Evolutionary conservation across 108 stramenopile genomes (phyloP).

Genomic region (Asterionellopsis glacialis): DNA sequence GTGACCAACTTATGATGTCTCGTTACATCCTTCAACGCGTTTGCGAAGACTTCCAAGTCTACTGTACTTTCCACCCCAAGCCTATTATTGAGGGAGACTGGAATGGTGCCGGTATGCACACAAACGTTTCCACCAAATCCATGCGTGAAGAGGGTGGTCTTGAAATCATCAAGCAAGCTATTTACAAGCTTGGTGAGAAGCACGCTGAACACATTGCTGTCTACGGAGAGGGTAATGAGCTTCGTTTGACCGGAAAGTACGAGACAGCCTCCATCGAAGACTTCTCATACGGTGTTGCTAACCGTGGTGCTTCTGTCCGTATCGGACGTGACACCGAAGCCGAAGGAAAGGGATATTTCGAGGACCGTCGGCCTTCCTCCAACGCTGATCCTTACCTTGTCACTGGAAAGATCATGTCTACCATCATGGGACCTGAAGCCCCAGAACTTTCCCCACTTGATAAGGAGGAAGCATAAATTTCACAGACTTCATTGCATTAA

Average conservation of each 20-base stretch:
- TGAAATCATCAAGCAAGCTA: conserved; percentile 89
- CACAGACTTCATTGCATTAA: too few species aligned
- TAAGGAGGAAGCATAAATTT: conserved; percentile 48
- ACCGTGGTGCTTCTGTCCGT: conserved; percentile 94
- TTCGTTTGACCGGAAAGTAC: conserved; percentile 92
- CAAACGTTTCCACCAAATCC: conserved; percentile 93
- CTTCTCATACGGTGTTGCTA: conserved; percentile 96
- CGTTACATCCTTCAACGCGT: conserved; percentile 96
- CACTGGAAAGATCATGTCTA: conserved; percentile 93
- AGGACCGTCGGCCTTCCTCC: conserved; percentile 96
- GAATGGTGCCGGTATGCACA: conserved; percentile 99
- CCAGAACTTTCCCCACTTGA: conserved; percentile 63
- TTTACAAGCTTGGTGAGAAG: conserved; percentile 94
- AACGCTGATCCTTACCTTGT: conserved; percentile 98
- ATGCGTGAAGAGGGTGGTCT: conserved; percentile 95
- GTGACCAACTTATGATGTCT: conserved; percentile 95
- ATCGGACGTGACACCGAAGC: conserved; percentile 91
- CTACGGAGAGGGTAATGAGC: conserved; percentile 98
- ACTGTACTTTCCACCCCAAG: conserved; percentile 96
- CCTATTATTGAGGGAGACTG: conserved; percentile 97
- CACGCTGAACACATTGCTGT: conserved; percentile 95
- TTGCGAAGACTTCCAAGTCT: conserved; percentile 96
- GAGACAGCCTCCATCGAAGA: conserved; percentile 93
- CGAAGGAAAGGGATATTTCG: conserved; percentile 95
- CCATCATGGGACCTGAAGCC: conserved; percentile 83